Evolutionary conservation across 176 grass and related monocot species (phyloP), one percentile per base, ranked within the genome.

Genomic region (Paspalum notatum): DNA sequence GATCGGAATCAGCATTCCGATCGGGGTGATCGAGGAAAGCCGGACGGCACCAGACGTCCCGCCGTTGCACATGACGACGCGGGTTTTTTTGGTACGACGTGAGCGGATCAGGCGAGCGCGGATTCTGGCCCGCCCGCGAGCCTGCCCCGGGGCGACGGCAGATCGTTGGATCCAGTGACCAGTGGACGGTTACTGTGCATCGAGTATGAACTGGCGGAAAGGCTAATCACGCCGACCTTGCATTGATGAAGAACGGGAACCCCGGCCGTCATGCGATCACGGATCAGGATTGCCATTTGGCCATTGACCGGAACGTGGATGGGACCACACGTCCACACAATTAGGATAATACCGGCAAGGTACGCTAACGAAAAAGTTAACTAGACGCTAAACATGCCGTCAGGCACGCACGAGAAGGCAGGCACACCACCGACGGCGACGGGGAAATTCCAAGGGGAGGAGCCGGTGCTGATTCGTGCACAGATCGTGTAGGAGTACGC

Each of bases 171-270:
- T 32, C 32, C 32, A 32, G 42, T 68, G 65, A 22, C 42, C 39
- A n/a, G 20, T 2, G 7, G 22, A 11, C n/a, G n/a, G 55, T 57
- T 48, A 48, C 20, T 57, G 55, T 57, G 56, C n/a, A 25, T 12
- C 51, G 61, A 62, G 50, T 57, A 22, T 25, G 82, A 10, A 68
- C 82, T 24, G 72, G 62, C 72, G 32, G 32, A 32, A 32, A 32
- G 32, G 32, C 32, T 32, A 32, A 32, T 12, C 70, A 5, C 61
- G 26, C 21, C 15, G 44, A 14, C 24, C 24, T 37, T 32, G 32
- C 32, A 32, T 32, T 32, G 32, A 32, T 32, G 32, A 32, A 32
- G 32, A 32, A 32, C 6, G 4, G 27, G 57, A n/a, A 9, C 24
- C 76, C 52, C 27, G 61, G 17, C 76, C 27, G 61, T 25, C 76